Evolutionary conservation across 768 basidiomycete genomes (phyloP), one percentile per base, ranked within the genome.

Genomic region (Leccinum arenicola): DNA sequence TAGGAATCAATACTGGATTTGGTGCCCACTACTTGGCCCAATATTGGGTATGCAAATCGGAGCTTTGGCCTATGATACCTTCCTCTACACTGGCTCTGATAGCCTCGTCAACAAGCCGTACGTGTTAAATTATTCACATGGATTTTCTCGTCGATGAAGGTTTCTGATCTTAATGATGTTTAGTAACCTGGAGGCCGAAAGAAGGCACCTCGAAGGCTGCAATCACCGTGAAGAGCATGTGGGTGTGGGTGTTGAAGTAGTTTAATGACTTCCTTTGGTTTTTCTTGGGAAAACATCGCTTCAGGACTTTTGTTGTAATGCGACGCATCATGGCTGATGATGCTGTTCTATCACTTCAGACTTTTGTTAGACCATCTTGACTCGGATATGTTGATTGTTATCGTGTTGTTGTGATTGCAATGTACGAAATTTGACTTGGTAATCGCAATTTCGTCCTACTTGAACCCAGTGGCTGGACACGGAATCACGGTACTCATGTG

Each of bases 1-100:
- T 56, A 66, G 70, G 62, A 81, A 77, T 64, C 87, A 89, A 58
- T 90, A 89, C 66, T 90, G 87, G 88, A 60, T 90, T 36, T 90
- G 88, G 88, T 83, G 83, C 63, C 83, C 86, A 3, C 65, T 87
- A 17, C 70, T 86, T 40, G 85, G 75, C 2, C 82, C 86, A 9
- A 80, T 88, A 66, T 61, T 82, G 35, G 88, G 88, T 25, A 85
- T 78, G 51, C 77, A 83, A 58, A 67, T 73, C 6, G 88, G 83
- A 12, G 75, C 78, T 4, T 69, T 84, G 56, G 60, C 83, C 40
- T 90, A 90, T 62, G 88, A 90, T 64, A 48, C 74, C 2, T 74
- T 86, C 60, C 56, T 89, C 56, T 87, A 80, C 71, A 77, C 76
- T 3, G 87, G 84, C 17, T 64, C 76, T 4, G 85, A 88, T 56